Evolutionary conservation across 768 basidiomycete species (phyloP).

Genomic region (Russula abietina): DNA sequence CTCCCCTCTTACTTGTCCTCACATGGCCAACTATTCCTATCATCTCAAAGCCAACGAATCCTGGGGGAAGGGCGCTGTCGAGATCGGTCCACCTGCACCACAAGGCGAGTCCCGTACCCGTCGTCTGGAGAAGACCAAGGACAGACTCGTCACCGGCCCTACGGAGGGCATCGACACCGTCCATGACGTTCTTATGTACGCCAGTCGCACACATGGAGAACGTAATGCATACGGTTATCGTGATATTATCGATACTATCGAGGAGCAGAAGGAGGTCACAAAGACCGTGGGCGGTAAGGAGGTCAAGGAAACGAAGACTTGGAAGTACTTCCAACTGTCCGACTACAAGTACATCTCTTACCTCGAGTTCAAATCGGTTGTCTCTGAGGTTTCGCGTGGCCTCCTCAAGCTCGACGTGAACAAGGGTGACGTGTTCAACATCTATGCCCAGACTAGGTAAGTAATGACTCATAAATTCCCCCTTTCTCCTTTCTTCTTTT

Average conservation of each 20-base stretch:
- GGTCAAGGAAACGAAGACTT: slow-evolving; percentile 82
- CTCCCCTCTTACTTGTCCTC: background rate
- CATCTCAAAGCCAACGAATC: background rate
- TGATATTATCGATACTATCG: slow-evolving; percentile 59
- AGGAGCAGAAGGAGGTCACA: slow-evolving; percentile 86
- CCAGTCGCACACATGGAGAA: slow-evolving; percentile 65
- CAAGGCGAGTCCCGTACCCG: slow-evolving; percentile 53
- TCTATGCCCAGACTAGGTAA: slow-evolving; percentile 85
- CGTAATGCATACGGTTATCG: slow-evolving; percentile 78
- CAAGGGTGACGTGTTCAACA: slow-evolving; percentile 75
- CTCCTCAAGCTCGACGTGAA: slow-evolving; percentile 64
- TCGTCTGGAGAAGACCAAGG: slow-evolving; percentile 48
- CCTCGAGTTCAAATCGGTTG: slow-evolving; percentile 59
- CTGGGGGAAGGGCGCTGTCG: slow-evolving; percentile 56
- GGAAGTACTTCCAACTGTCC: slow-evolving; percentile 92
- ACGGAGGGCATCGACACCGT: slow-evolving; percentile 75
- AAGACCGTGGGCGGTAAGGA: slow-evolving; percentile 81
- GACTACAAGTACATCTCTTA: slow-evolving; percentile 81
- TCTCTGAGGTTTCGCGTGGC: slow-evolving; percentile 62
- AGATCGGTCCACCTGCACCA: slow-evolving; percentile 39
- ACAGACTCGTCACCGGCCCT: slow-evolving; percentile 56
- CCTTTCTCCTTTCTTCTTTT: background rate
- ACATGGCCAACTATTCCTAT: slow-evolving; percentile 15
- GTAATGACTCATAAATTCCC: slow-evolving; percentile 25
- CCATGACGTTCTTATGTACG: slow-evolving; percentile 70